Evolutionary conservation across 768 basidiomycete species (phyloP), one percentile per base, ranked within the genome.

Genomic region (Strobilomyces dryophilus): DNA sequence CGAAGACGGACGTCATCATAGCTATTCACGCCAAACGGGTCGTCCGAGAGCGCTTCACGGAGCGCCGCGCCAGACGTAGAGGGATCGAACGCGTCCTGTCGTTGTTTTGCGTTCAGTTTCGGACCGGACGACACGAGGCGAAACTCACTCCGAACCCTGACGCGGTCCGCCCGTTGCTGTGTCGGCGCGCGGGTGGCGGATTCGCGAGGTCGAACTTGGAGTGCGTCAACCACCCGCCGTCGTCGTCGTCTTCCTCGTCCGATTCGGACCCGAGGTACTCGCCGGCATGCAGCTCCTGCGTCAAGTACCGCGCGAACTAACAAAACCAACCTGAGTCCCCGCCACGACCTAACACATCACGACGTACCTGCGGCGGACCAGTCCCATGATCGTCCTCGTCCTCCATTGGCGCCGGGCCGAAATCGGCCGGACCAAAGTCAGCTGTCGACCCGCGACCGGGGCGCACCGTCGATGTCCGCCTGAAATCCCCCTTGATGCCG

Each of bases 261-360:
- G 76, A 79, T 26, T 66, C 79, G 0, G 76, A 80, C 63, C 67
- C 69, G 54, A 82, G 77, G 46, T 78, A 78, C 51, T 84, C 84
- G 24, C 79, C 73, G 0, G 81, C 73, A 52, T 82, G 80, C 59
- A 91, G 84, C 61, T 91, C 87, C 55, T 85, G 82, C 6, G 82
- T 81, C 29, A 91, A 75, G 64, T 92, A 93, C 29, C 83, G 78
- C 17, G 88, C 86, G 68, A 94, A 93, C 90, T 93, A 54, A 15
- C n/a, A n/a, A n/a, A n/a, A n/a, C n/a, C n/a, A 45, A 43, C 17
- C 29, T 29, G 29, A 29, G 29, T 29, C 5, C 29, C 29, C 29
- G 1, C 29, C 29, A 6, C 29, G 7, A 27, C 27, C 27, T 8
- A 27, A 8, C 29, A 6, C 29, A 9, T 29, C 29, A 7, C 24